Base-by-base conservation (phyloP, 441 rosid species). In the Arabidopsis lyrata region DNA sequence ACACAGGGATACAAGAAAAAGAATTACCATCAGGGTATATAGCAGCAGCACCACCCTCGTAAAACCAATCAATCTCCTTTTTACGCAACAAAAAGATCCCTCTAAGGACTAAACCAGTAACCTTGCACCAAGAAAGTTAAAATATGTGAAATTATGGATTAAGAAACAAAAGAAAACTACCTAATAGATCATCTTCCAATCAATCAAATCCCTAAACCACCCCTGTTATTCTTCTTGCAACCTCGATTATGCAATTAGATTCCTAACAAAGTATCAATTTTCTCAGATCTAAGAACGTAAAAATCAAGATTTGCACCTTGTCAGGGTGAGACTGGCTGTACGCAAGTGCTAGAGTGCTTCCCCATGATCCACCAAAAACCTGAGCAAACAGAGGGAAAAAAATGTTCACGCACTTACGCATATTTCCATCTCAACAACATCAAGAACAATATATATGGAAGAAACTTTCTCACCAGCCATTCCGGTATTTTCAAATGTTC, bases 311-410 rank as follows among this genome's bases (percentile, higher is more conserved):
- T 20, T 52, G 24, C 56, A 92, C 98, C 97, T 90, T 94, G 24
- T 90, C 88, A 42, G 99, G 91, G 61, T 90, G 95, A 8, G 91
- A 77, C 77, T 89, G 92, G 83, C 95, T 86, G 77, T 94, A 94
- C 0, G 92, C 88, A 73, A 94, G 92, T 22, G 97, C 88, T 65
- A 92, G 86, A 57, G 98, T 94, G 75, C 96, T 94, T 82, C 97
- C 97, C 98, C 98, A 94, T 31, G 98, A 94, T 53, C 97, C 98
- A 57, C 98, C 97, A 85, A 94, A 92, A 68, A 94, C 92, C 99
- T 94, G 64, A 27, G n/a, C 57, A 62, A 55, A 50, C 27, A 73
- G 72, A 61, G 36, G 8, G 14, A 18, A 52, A 18, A 47, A 50
- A 13, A 52, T 29, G 29, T 31, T 56, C 10, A 31, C 4, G 3